Conservation (phyloP, 768 basidiomycete genomes). For the Tephrocybe sp. region DNA sequence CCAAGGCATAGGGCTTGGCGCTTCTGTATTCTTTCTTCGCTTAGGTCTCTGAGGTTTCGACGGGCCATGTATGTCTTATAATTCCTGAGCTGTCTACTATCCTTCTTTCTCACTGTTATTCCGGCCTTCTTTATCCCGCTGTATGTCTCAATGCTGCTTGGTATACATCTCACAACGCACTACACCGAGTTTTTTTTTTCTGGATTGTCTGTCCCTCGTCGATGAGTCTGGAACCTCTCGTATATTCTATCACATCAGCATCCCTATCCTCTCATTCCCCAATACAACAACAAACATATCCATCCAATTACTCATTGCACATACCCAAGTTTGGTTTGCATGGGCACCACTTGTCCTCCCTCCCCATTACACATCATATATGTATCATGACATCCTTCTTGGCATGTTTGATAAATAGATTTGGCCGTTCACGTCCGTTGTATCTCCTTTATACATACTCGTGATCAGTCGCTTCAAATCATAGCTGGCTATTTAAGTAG, state of each 20-base stretch:
- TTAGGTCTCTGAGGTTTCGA: neutral
- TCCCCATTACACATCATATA: neutral
- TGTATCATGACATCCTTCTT: no score
- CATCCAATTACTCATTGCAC: neutral
- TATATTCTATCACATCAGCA: neutral
- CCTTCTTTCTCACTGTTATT: neutral
- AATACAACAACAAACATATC: neutral
- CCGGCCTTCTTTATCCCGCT: neutral
- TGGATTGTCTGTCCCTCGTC: neutral
- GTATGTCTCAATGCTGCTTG: slow-evolving; percentile 4
- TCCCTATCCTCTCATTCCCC: neutral
- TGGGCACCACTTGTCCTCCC: neutral
- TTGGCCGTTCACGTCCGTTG: neutral
- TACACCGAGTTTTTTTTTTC: neutral
- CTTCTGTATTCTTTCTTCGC: neutral
- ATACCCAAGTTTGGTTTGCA: neutral
- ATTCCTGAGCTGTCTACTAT: slow-evolving; percentile 1
- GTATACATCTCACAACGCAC: neutral
- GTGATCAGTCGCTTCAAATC: neutral
- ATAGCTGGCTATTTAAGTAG: neutral
- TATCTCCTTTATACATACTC: neutral
- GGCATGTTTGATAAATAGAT: neutral
- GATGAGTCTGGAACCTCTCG: slow-evolving; percentile 7
- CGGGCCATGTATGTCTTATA: slow-evolving; percentile 11
- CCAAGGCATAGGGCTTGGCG: slow-evolving; percentile 14